Evolutionary conservation across 2,329 filamentous ascomycete genomes (phyloP).

Genomic region (Emmonsiellopsis sp.): DNA sequence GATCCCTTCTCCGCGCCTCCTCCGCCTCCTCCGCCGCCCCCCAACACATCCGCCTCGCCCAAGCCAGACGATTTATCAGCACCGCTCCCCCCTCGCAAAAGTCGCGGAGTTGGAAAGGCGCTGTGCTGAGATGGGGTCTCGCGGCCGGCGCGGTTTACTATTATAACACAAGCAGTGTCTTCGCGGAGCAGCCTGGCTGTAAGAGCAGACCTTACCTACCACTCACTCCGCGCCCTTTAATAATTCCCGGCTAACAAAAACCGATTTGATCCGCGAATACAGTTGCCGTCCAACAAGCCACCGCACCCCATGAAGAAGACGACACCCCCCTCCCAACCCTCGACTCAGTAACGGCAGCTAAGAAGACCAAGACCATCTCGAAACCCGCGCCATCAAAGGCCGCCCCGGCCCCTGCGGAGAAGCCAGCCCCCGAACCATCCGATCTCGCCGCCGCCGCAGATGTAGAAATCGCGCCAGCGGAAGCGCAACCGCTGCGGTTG

Average conservation of each 20-base stretch:
- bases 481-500: constrained; percentile 13
- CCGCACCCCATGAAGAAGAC: constrained; percentile 19
- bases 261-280: neutral
- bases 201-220: constrained; percentile 25
- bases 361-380: constrained; percentile 18
- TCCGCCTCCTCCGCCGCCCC: neutral
- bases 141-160: constrained; percentile 75
- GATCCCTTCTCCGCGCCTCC: constrained; percentile 9
- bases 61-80: constrained; percentile 43
- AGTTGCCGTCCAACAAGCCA: constrained; percentile 25
- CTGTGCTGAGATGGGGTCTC: constrained; percentile 61
- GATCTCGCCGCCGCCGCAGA: constrained; percentile 11
- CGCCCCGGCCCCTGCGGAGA: constrained; percentile 7
- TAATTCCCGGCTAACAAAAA: neutral
- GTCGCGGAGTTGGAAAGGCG: constrained; percentile 73
- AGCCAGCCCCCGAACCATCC: constrained; percentile 9
- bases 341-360: constrained; percentile 55
- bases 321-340: constrained; percentile 52
- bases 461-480: constrained; percentile 5
- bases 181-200: constrained; percentile 75
- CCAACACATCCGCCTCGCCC: constrained; percentile 9
- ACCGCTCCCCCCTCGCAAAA: constrained; percentile 44
- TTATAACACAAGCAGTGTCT: constrained; percentile 83
- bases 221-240: neutral
- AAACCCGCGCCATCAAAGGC: neutral